Conservation (phyloP, 441 rosid genomes). For the Codiaeum variegatum region DNA sequence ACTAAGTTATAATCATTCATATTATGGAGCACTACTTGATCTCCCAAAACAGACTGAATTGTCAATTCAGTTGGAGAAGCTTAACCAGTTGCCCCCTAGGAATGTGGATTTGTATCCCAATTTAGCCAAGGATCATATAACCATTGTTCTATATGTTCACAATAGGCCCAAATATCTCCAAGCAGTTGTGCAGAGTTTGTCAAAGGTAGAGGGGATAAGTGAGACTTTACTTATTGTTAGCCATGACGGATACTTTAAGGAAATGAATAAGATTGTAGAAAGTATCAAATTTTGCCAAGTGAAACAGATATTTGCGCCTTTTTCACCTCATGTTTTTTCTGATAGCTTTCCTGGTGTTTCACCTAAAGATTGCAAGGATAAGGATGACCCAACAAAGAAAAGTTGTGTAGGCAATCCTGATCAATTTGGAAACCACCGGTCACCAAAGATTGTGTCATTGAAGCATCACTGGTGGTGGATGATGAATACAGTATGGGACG, state of each 20-base stretch:
- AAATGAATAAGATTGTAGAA: conserved; percentile 76
- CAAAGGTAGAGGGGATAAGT: conserved; percentile 68
- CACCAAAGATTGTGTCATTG: conserved; percentile 77
- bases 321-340: conserved; percentile 69
- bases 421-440: conserved; percentile 88
- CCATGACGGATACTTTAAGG: conserved; percentile 87
- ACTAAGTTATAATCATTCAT: conserved; percentile 27
- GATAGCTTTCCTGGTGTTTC: conserved; percentile 72
- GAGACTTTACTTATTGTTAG: conserved; percentile 86
- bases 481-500: conserved; percentile 98
- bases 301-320: conserved; percentile 83
- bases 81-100: conserved; percentile 61
- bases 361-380: conserved; percentile 54
- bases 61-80: conserved; percentile 54
- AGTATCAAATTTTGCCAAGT: conserved; percentile 78
- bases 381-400: conserved; percentile 50
- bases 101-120: conserved; percentile 60
- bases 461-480: conserved; percentile 99
- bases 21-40: conserved; percentile 24
- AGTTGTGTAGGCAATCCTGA: conserved; percentile 74
- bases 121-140: conserved; percentile 61
- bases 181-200: conserved; percentile 71
- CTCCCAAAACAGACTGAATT: conserved; percentile 53
- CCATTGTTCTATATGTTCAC: conserved; percentile 80
- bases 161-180: conserved; percentile 83